Evolutionary conservation across 805 yeast species (phyloP).

Genomic region (Danielozyma ontarioensis): DNA sequence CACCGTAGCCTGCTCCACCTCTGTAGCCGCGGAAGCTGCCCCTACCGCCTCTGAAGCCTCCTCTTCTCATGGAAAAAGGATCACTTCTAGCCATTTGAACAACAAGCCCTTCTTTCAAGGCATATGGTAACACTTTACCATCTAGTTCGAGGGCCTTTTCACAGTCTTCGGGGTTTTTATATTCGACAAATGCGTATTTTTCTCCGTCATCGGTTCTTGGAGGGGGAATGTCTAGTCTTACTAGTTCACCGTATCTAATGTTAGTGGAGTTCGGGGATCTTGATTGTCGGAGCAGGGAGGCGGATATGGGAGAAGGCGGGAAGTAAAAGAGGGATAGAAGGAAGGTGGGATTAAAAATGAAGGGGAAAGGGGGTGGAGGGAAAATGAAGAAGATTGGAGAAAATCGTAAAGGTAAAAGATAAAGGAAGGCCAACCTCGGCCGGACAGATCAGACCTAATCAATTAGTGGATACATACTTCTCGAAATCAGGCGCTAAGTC

Average conservation of each 20-base stretch:
- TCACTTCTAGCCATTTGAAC: conserved; percentile 56
- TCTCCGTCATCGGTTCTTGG: conserved; percentile 55
- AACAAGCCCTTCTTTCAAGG: conserved; percentile 37
- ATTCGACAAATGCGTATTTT: conserved; percentile 63
- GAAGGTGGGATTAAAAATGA: conserved; percentile 1
- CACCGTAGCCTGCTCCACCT: conserved; percentile 11
- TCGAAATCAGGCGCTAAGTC: conserved; percentile 58
- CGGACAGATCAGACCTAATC: background rate
- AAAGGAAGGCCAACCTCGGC: conserved; percentile 1
- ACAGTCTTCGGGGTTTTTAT: conserved; percentile 46
- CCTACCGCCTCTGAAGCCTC: conserved; percentile 19
- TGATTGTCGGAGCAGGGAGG: conserved; percentile 1
- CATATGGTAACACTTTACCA: conserved; percentile 40
- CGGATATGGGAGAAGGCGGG: conserved; percentile 3
- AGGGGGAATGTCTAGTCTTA: conserved; percentile 59
- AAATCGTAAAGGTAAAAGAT: conserved; percentile 3
- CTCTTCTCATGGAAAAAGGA: conserved; percentile 40
- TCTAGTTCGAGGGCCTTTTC: conserved; percentile 47
- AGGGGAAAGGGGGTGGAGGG: conserved; percentile 3
- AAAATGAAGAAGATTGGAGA: conserved; percentile 2
- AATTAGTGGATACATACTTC: conserved; percentile 40
- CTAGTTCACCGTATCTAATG: conserved; percentile 49
- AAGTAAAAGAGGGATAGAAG: conserved; percentile 3
- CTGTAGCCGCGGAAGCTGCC: conserved; percentile 6
- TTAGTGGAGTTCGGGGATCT: conserved; percentile 7